Conservation (phyloP, 2,329 filamentous ascomycete genomes). For the Pseudocercospora cruenta region DNA sequence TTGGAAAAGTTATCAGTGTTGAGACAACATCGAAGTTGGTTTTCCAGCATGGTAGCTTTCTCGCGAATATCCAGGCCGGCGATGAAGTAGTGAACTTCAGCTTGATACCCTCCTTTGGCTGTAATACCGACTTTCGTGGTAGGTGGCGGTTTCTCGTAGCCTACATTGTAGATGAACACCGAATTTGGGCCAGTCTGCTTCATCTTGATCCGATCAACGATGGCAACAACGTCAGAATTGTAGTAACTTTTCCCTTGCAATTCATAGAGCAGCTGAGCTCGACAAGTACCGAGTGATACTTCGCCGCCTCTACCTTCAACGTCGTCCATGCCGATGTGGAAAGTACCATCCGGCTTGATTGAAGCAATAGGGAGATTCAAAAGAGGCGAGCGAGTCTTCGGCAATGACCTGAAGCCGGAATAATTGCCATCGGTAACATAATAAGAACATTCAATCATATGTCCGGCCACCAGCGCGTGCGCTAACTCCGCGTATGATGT, state of each 20-base stretch:
- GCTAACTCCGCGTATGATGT: constrained; percentile 46
- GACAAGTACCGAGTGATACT: constrained; percentile 54
- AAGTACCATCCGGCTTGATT: constrained; percentile 34
- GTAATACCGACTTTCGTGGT: constrained; percentile 58
- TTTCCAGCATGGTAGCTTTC: constrained; percentile 52
- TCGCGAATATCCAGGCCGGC: constrained; percentile 50
- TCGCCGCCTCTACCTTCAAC: constrained; percentile 42
- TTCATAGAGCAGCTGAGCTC: constrained; percentile 58
- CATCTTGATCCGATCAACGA: constrained; percentile 55
- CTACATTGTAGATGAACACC: constrained; percentile 52
- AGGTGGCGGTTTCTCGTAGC: constrained; percentile 50
- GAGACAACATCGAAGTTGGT: constrained; percentile 48
- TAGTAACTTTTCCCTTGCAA: constrained; percentile 61
- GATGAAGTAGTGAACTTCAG: constrained; percentile 51
- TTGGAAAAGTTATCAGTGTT: constrained; percentile 41
- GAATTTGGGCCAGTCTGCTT: constrained; percentile 56
- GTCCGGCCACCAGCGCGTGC: constrained; percentile 47
- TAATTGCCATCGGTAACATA: constrained; percentile 49
- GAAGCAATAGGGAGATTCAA: constrained; percentile 44
- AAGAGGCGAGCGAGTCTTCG: constrained; percentile 46
- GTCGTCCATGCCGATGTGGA: constrained; percentile 44
- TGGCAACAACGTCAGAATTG: constrained; percentile 60
- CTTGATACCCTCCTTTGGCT: constrained; percentile 52
- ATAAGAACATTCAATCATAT: constrained; percentile 49
- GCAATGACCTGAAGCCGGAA: constrained; percentile 46